Evolutionary conservation across 768 basidiomycete species (phyloP).

Genomic region (Rhodosporidiobolus odoratus): DNA sequence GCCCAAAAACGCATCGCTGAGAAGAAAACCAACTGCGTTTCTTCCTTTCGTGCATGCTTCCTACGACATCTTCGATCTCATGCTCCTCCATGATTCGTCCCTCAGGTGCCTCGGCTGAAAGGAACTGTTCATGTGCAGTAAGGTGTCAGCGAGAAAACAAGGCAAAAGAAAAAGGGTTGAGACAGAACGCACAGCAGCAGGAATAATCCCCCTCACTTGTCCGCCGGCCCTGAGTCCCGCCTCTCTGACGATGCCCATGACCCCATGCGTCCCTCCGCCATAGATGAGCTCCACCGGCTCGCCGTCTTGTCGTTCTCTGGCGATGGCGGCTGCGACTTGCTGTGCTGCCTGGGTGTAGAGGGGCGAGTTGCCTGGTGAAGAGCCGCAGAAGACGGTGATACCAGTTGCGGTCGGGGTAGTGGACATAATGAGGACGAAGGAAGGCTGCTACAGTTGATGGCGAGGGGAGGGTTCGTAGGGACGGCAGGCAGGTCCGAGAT

Average conservation of each 20-base stretch:
- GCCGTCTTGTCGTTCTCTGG: constrained; percentile 37
- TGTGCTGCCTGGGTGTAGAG: constrained; percentile 63
- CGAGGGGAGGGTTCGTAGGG: not conserved
- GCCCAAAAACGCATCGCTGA: not conserved
- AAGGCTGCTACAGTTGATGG: not conserved
- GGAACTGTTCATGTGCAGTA: constrained; percentile 6
- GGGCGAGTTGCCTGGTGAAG: constrained; percentile 60
- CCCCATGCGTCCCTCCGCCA: constrained; percentile 38
- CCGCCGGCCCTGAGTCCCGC: constrained; percentile 43
- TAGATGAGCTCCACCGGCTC: constrained; percentile 44
- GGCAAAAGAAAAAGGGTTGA: not conserved
- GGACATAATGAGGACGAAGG: not conserved
- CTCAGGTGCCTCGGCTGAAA: constrained; percentile 20
- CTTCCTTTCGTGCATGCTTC: constrained; percentile 75
- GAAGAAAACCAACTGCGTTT: constrained; percentile 53
- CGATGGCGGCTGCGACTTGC: constrained; percentile 46
- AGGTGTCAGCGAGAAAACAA: too few species aligned
- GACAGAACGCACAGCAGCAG: constrained; percentile 40
- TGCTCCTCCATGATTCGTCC: not conserved
- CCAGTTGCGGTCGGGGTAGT: not conserved
- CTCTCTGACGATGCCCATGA: constrained; percentile 41
- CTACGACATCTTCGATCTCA: constrained; percentile 15
- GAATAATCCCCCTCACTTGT: constrained; percentile 48
- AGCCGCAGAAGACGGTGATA: constrained; percentile 67
- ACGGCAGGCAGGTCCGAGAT: not conserved